Conservation (phyloP, 345 rosid genomes). For the Hypericum perforatum region DNA sequence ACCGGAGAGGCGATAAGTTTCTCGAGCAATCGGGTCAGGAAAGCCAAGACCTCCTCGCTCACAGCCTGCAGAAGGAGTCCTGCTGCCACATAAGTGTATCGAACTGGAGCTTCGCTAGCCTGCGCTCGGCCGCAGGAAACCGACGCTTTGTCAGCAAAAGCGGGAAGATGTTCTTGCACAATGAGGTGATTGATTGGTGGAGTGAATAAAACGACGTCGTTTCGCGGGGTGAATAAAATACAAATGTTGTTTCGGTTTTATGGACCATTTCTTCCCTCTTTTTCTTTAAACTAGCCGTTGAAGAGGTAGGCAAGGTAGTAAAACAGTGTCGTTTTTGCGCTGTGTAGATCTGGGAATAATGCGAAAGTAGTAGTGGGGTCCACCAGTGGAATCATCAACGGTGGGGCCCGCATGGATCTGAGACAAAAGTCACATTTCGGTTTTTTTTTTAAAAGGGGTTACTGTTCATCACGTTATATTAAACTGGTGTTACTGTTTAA, state of each 20-base stretch:
- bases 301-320: not conserved
- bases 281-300: conserved; percentile 1
- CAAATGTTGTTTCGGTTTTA: no score
- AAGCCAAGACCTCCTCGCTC: conserved; percentile 48
- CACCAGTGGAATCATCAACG: no score
- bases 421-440: no score
- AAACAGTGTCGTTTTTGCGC: not conserved
- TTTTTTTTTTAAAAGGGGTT: no score
- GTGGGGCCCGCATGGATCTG: no score
- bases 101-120: conserved; percentile 50
- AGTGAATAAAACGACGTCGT: no score
- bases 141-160: conserved; percentile 54
- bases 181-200: conserved; percentile 67
- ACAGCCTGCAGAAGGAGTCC: conserved; percentile 60
- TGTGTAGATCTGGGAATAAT: not conserved
- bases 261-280: conserved; percentile 31
- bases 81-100: conserved; percentile 82
- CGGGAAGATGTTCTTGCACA: conserved; percentile 69
- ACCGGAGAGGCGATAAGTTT: conserved; percentile 44
- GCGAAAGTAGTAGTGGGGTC: no score
- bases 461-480: no score
- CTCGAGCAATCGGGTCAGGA: conserved; percentile 50
- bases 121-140: conserved; percentile 40
- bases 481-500: no score
- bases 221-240: no score